phyloP scores from a whole-genome alignment of 305 asterid genomes.

The Caryopteris hybrid region DNA sequence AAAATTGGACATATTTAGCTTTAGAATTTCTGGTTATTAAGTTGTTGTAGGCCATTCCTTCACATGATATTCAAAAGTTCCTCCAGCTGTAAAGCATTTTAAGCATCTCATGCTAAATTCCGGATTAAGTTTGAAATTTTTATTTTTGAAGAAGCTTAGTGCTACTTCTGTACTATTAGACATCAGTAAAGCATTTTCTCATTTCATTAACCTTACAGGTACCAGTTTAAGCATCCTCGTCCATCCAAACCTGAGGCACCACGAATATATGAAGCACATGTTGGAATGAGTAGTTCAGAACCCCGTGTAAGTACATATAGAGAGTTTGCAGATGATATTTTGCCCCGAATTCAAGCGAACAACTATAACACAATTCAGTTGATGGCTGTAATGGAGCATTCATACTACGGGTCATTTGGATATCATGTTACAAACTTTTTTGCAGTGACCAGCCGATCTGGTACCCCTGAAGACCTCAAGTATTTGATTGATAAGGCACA shows the following conservation, averaged over 20 bases:
- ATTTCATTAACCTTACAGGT: conserved; percentile 46
- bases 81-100: not conserved
- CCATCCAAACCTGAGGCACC: conserved; percentile 84
- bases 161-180: not conserved
- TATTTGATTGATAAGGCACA: conserved; percentile 96
- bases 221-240: conserved; percentile 71
- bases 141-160: not conserved
- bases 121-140: not conserved
- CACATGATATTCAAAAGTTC: not conserved
- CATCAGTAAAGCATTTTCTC: conserved; percentile 16
- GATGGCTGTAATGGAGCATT: conserved; percentile 99
- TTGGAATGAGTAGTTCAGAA: conserved; percentile 94
- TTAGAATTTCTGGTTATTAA: conserved; percentile 6
- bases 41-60: conserved; percentile 1
- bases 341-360: conserved; percentile 87
- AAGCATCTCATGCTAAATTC: not conserved
- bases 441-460: conserved; percentile 92
- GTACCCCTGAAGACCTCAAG: conserved; percentile 96
- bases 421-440: conserved; percentile 95
- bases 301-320: conserved; percentile 75
- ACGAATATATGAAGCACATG: conserved; percentile 96
- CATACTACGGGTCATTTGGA: conserved; percentile 95
- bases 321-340: conserved; percentile 83
- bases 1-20: not conserved
- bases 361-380: conserved; percentile 91